phyloP scores from a whole-genome alignment of 169 alveolate genomes.

The Plasmodium berghei region DNA sequence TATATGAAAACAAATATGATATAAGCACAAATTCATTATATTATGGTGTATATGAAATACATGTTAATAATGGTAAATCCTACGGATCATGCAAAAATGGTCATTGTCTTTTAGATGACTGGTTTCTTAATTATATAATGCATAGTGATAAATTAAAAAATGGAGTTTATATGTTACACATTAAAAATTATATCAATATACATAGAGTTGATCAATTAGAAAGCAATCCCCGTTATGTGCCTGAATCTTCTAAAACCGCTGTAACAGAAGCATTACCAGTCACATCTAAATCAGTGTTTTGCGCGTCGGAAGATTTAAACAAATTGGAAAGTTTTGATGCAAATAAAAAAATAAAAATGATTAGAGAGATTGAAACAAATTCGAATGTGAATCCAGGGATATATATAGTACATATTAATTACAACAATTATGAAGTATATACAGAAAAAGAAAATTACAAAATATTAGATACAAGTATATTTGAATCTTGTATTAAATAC shows the following conservation, averaged over 20 bases:
- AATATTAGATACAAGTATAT: background rate
- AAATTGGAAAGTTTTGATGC: background rate
- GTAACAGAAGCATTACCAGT: background rate
- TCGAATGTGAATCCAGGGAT: background rate
- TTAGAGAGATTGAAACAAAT: background rate
- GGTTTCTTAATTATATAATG: conserved; percentile 5
- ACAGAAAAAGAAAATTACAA: background rate
- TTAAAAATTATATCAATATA: background rate
- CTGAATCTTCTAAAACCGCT: background rate
- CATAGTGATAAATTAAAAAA: background rate
- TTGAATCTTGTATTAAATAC: conserved; percentile 28
- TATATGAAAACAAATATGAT: conserved; percentile 8
- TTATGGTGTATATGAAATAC: conserved; percentile 5
- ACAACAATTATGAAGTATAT: conserved; percentile 1
- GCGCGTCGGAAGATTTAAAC: background rate
- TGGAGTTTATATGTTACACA: background rate
- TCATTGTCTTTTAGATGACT: background rate
- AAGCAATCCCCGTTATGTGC: background rate
- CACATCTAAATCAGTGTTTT: background rate
- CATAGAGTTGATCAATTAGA: background rate
- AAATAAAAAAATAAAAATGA: background rate
- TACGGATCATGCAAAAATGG: conserved; percentile 12
- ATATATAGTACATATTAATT: background rate
- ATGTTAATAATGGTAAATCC: conserved; percentile 8
- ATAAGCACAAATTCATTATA: background rate